Evolutionary conservation across 164 flowering plant genomes (phyloP), one percentile per base, ranked within the genome.

Genomic region (Aristolochia californica): DNA sequence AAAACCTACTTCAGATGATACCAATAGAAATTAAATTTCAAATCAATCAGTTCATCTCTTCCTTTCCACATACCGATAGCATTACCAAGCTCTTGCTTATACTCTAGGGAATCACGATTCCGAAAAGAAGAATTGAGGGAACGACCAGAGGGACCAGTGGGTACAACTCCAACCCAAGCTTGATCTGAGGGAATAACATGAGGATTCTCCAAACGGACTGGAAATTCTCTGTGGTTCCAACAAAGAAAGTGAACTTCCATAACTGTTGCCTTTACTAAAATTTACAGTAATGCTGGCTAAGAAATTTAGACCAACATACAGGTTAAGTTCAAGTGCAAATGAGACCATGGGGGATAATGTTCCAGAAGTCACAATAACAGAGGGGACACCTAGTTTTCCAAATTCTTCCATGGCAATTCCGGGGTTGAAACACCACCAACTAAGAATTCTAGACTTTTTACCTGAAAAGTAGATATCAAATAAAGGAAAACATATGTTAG

Each of bases 401-500:
- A 89, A 84, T 59, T 75, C 88, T 64, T 81, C 78, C 97, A 93
- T 78, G 30, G 97, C 80, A 65, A 87, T 66, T 67, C 99, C 99
- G 5, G 99, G 99, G 74, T 89, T 87, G 67, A 93, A 93, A 62
- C 99, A 93, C 99, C 99, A 93, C 99, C 99, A 93, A 77, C 99
- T 85, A 61, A 93, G 81, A 43, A 74, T 87, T 68, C 96, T 85
- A 24, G 95, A 79, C 49, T 68, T 45, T 75, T 74, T 88, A 55
- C 87, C 98, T 91, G 70, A 68, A 62, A 53, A 64, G 57, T 44
- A 53, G 55, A 58, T 34, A 13, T n/a, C 7, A 8, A 48, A 38
- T 2, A 45, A 26, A 14, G 13, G 23, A 21, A 21, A 3, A 18
- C 54, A 51, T 34, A 9, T 11, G 50, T 47, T 5, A 16, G 20